Conservation (phyloP, 352 stramenopile genomes). For the Phytophthora ramorum region DNA sequence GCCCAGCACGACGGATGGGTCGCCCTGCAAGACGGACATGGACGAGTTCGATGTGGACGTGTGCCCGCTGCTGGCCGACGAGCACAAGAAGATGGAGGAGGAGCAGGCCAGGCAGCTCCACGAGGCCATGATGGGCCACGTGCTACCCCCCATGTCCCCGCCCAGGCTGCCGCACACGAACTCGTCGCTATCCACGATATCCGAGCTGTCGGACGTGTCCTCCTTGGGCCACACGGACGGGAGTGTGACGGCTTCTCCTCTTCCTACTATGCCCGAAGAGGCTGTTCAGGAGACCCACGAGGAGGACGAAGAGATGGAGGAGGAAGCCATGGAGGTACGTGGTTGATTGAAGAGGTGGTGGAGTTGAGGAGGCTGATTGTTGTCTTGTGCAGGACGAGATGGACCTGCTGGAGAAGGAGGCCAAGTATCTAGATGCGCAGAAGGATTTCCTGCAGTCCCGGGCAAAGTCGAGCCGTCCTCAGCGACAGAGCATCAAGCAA, state of each 20-base stretch:
- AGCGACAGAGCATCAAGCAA: conserved; percentile 62
- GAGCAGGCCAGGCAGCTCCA: conserved; percentile 20
- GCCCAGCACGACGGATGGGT: conserved; percentile 35
- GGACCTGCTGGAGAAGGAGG: conserved; percentile 71
- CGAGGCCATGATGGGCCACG: conserved; percentile 23
- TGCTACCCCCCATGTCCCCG: conserved; percentile 39
- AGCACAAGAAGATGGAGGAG: conserved; percentile 21
- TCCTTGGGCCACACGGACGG: conserved; percentile 28
- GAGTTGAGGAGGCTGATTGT: background rate
- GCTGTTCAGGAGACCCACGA: conserved; percentile 16
- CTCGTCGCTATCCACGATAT: conserved; percentile 29
- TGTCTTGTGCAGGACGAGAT: conserved; percentile 50
- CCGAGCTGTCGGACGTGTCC: conserved; percentile 17
- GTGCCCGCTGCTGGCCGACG: conserved; percentile 23
- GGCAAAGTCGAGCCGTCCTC: conserved; percentile 47
- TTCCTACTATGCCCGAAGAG: conserved; percentile 47
- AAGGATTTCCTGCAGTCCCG: conserved; percentile 68
- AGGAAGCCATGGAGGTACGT: conserved; percentile 44
- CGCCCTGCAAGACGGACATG: conserved; percentile 35
- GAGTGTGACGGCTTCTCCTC: conserved; percentile 32
- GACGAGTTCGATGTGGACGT: conserved; percentile 53
- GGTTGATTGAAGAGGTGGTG: background rate
- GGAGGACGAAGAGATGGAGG: conserved; percentile 42
- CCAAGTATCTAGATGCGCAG: conserved; percentile 74
- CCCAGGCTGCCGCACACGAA: conserved; percentile 32